Evolutionary conservation across 2,329 filamentous ascomycete species (phyloP), one percentile per base, ranked within the genome.

Genomic region (Xylaria multiplex): DNA sequence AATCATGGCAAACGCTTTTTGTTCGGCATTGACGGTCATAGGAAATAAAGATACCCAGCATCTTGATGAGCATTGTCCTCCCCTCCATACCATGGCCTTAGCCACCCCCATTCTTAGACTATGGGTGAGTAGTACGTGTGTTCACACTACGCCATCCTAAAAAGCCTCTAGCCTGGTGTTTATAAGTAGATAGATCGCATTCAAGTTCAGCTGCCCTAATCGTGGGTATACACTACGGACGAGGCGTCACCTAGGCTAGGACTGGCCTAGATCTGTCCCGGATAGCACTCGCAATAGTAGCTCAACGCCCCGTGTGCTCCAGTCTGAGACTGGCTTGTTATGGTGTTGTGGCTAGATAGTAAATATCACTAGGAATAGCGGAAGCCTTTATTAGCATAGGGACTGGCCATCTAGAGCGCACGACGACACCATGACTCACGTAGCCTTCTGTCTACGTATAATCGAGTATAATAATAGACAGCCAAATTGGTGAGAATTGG

Each of bases 181-280:
- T 45, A 27, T 43, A 27, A n/a, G 22, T 55, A 27, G 22, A 16
- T 19, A 42, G 53, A 27, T 55, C 53, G 35, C 6, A 32, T 62
- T 22, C 16, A 6, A 40, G 24, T 56, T 52, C 60, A 62, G 60
- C 53, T 62, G 35, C 45, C n/a, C 24, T 50, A 32, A 35, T 40
- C 37, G 37, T 40, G 37, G 37, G 13, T 14, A 40, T 40, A 40
- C 37, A 42, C 48, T 42, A 56, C 11, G 35, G 27, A 50, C 49
- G 22, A 32, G 48, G 62, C 35, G 50, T 30, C 32, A 19, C 32
- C 37, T 37, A 50, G 16, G 42, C 53, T 53, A 14, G 40, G 37
- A 48, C 40, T 24, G 16, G 49, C 30, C 42, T 42, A 53, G 37
- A 22, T 30, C 50, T 49, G 19, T 42, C 48, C 35, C 5, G 9